Percentiles rank a stretch among this genome's conserved stretches.
phyloP scores from a whole-genome alignment of 176 grass and related monocot genomes.

The Lolium multiflorum region DNA sequence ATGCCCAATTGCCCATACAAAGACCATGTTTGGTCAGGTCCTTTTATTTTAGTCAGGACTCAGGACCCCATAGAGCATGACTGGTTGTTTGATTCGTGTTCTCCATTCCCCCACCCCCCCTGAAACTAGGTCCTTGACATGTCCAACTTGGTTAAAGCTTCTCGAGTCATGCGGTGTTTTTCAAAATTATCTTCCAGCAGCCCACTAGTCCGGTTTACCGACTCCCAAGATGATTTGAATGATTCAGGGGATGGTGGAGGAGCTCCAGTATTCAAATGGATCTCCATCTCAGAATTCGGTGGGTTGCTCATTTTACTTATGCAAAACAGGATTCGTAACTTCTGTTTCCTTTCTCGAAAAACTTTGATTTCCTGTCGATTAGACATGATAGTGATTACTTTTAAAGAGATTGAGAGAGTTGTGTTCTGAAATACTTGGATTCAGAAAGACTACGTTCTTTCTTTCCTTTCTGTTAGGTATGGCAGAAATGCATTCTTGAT shows the following conservation, averaged over 20 bases:
- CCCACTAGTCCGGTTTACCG: constrained; percentile 59
- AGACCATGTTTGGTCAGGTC: not conserved
- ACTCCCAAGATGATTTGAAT: constrained; percentile 58
- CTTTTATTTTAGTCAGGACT: not conserved
- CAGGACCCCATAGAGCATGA: not conserved
- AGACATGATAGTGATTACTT: not conserved
- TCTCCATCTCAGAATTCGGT: constrained; percentile 75
- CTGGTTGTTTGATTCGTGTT: not conserved
- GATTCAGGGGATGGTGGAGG: constrained; percentile 88
- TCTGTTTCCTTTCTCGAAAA: not conserved
- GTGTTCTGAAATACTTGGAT: no score
- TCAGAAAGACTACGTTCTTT: no score
- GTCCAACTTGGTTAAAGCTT: constrained; percentile 71
- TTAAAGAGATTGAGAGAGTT: no score
- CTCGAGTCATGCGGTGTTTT: constrained; percentile 67
- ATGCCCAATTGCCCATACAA: constrained; percentile 39
- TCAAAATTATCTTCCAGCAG: constrained; percentile 52
- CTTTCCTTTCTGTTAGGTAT: no score
- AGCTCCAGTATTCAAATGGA: constrained; percentile 60
- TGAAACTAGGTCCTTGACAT: constrained; percentile 54
- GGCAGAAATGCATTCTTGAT: no score
- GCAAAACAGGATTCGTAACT: not conserved
- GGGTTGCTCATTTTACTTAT: constrained; percentile 11
- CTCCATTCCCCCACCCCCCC: no score
- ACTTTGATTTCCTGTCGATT: not conserved